These are phyloP conservation scores for Pulveroboletus sp. DNA, from an alignment of 768 basidiomycete genomes.

Conservation along the genomic window DNA sequence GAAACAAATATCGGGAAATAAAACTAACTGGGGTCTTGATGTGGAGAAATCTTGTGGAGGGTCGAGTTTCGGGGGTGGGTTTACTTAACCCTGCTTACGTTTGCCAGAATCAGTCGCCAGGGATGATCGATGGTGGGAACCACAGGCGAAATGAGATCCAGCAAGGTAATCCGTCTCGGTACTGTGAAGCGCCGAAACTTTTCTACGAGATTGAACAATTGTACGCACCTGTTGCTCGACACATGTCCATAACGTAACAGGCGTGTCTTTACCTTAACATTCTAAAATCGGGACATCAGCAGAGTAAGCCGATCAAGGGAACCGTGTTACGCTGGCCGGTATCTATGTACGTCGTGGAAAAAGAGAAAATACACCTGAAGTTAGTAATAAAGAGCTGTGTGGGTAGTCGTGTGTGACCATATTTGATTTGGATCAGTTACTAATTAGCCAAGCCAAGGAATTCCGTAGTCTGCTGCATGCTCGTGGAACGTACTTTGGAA, in stretches of 20 bases:
- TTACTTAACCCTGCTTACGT: neutral
- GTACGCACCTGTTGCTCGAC: neutral
- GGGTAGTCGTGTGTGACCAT: neutral
- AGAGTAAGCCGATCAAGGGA: neutral
- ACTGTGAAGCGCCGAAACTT: neutral
- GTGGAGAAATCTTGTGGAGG: no score
- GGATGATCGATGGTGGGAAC: slow-evolving; percentile 6
- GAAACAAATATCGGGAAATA: neutral
- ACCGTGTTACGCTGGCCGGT: neutral
- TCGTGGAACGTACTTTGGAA: neutral
- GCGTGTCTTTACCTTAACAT: no score
- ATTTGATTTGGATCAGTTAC: slow-evolving; percentile 1
- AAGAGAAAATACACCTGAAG: neutral
- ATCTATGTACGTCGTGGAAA: neutral
- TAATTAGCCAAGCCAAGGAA: neutral
- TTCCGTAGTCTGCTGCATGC: neutral
- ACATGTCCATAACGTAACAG: neutral
- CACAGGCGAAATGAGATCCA: neutral
- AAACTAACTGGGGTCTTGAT: no score
- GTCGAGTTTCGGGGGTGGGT: no score
- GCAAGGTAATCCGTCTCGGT: neutral
- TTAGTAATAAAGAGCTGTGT: neutral
- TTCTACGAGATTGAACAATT: neutral
- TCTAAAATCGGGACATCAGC: no score
- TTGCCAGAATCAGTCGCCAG: neutral